Evolutionary conservation across 345 rosid genomes (phyloP).

Genomic region (Eucalyptus guilfoylei): DNA sequence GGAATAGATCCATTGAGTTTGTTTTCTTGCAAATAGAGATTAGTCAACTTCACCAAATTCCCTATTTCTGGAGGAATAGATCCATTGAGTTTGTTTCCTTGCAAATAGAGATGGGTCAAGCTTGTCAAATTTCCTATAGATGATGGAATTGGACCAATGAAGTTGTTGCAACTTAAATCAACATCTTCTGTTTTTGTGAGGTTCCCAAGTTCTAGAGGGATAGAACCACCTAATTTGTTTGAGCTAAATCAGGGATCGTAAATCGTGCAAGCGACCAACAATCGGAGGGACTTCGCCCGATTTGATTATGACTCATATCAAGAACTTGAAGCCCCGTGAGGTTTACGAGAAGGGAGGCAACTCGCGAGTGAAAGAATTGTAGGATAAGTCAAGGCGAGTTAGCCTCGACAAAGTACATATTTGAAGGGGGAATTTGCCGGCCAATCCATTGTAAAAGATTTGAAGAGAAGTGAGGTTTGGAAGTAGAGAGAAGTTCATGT

Average conservation of each 20-base stretch:
- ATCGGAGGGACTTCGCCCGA: background rate
- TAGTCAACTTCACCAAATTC: background rate
- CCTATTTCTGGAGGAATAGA: background rate
- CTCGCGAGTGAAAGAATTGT: background rate
- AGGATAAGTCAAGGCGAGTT: background rate
- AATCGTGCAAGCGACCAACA: background rate
- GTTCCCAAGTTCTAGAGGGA: background rate
- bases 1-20: background rate
- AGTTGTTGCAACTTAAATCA: background rate
- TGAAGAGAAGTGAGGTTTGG: background rate
- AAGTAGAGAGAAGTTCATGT: background rate
- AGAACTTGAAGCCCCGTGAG: background rate
- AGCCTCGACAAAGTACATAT: background rate
- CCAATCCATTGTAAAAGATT: fast-evolving
- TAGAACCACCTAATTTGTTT: background rate
- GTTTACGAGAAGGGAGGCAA: background rate
- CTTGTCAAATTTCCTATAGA: background rate
- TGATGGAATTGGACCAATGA: background rate
- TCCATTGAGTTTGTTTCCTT: fast-evolving
- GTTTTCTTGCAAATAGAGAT: background rate
- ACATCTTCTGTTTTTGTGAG: fast-evolving
- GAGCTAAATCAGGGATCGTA: background rate
- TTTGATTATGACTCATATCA: background rate
- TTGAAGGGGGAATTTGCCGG: background rate
- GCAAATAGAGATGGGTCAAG: background rate